These are phyloP conservation scores for Kodamaea sp. DNA, from an alignment of 1,139 yeast species.

Conservation along the genomic window DNA sequence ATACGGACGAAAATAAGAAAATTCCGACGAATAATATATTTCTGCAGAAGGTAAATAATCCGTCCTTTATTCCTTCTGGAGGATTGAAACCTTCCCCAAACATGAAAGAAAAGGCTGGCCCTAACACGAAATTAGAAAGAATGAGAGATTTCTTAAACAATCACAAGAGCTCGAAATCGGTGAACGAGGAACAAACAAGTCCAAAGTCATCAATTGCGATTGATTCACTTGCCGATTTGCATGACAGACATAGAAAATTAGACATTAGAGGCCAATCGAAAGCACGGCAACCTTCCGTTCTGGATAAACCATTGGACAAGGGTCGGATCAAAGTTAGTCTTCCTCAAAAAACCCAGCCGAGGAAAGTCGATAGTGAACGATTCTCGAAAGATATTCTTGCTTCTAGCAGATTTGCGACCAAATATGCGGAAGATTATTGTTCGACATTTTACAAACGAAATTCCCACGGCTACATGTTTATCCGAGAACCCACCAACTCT, in stretches of 20 bases:
- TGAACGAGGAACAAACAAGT: no score
- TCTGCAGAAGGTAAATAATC: slow-evolving; percentile 23
- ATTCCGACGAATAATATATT: slow-evolving; percentile 19
- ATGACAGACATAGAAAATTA: not conserved
- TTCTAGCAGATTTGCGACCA: slow-evolving; percentile 8
- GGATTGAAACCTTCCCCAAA: slow-evolving; percentile 8
- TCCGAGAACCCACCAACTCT: slow-evolving; percentile 33
- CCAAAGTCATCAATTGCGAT: no score
- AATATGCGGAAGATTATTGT: slow-evolving; percentile 28
- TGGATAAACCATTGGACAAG: not conserved
- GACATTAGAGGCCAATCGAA: not conserved
- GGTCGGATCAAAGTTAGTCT: slow-evolving; percentile 7
- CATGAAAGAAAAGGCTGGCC: slow-evolving; percentile 6
- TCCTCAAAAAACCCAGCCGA: slow-evolving; percentile 2
- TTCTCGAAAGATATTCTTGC: slow-evolving; percentile 8
- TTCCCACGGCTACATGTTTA: slow-evolving; percentile 40
- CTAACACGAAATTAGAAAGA: slow-evolving; percentile 4
- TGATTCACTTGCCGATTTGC: not conserved
- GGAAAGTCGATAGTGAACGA: slow-evolving; percentile 1
- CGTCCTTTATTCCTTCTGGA: slow-evolving; percentile 26
- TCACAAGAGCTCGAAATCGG: slow-evolving; percentile 2
- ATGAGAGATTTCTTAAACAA: slow-evolving; percentile 9
- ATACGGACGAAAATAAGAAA: not conserved
- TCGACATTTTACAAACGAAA: slow-evolving; percentile 41
- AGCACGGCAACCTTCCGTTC: no score